These are phyloP conservation scores for Hebeloma cylindrosporum DNA, from an alignment of 768 basidiomycete species.

Conservation along the genomic window DNA sequence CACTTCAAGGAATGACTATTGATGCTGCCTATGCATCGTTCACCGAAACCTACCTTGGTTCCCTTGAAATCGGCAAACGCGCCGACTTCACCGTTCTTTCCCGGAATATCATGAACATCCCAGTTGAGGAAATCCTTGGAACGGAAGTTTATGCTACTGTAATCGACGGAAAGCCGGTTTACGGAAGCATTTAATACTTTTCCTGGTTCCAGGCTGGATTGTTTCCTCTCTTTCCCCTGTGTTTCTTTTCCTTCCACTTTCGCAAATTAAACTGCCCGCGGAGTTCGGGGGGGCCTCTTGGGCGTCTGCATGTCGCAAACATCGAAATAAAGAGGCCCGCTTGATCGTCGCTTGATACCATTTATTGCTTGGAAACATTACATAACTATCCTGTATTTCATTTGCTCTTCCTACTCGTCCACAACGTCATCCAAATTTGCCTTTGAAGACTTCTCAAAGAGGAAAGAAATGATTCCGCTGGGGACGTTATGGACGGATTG, in stretches of 20 bases:
- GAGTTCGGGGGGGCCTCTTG: background rate
- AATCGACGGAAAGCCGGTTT: conserved; percentile 65
- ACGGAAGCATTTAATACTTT: conserved; percentile 31
- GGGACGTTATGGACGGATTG: conserved; percentile 41
- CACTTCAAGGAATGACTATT: conserved; percentile 73
- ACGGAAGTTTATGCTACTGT: conserved; percentile 74
- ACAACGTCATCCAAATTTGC: conserved; percentile 11
- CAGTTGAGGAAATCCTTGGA: conserved; percentile 55
- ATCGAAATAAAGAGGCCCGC: background rate
- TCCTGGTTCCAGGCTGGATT: too few relatives aligned
- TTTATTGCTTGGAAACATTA: conserved; percentile 15
- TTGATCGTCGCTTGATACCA: background rate
- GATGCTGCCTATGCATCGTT: conserved; percentile 89
- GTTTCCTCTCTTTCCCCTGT: conserved; percentile 5
- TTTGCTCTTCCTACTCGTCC: conserved; percentile 8
- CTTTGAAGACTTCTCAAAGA: conserved; percentile 59
- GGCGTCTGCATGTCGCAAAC: background rate
- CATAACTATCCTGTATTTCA: conserved; percentile 14
- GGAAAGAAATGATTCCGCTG: conserved; percentile 72
- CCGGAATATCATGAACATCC: conserved; percentile 75
- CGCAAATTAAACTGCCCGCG: background rate
- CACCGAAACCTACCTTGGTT: conserved; percentile 71
- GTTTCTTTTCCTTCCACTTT: background rate
- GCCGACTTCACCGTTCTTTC: conserved; percentile 89
- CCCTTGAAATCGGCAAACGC: conserved; percentile 71